Conservation (phyloP, 2,329 filamentous ascomycete species). For the Aspergillus aculeatinus region DNA sequence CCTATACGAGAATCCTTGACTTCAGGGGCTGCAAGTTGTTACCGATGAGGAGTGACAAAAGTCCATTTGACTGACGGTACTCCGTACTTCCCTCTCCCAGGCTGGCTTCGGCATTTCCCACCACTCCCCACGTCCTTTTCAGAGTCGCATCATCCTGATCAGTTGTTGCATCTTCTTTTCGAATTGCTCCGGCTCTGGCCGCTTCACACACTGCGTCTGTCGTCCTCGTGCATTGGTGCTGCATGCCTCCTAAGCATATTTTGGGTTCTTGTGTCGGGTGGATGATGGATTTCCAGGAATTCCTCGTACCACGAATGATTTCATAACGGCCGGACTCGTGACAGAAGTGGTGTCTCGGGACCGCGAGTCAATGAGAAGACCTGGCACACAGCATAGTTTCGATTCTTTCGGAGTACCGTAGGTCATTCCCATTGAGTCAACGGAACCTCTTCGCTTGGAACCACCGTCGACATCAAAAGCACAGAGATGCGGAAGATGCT, state of each 20-base stretch:
- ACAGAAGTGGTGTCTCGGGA: not conserved
- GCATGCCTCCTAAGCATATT: not conserved
- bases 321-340: not conserved
- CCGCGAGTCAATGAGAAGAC: too few relatives aligned
- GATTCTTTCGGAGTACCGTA: too few relatives aligned
- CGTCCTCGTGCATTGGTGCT: not conserved
- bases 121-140: not conserved
- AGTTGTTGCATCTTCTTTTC: not conserved
- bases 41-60: not conserved
- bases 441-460: too few relatives aligned
- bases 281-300: not conserved
- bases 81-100: not conserved
- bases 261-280: not conserved
- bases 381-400: too few relatives aligned
- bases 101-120: not conserved
- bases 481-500: not conserved
- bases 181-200: not conserved
- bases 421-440: too few relatives aligned
- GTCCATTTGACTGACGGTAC: not conserved
- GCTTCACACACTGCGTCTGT: not conserved
- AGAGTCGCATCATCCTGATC: not conserved
- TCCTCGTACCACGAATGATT: not conserved
- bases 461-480: not conserved
- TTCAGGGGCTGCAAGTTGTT: not conserved
- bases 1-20: not conserved